phyloP scores from a whole-genome alignment of 768 basidiomycete species.

The Piloderma croceum region DNA sequence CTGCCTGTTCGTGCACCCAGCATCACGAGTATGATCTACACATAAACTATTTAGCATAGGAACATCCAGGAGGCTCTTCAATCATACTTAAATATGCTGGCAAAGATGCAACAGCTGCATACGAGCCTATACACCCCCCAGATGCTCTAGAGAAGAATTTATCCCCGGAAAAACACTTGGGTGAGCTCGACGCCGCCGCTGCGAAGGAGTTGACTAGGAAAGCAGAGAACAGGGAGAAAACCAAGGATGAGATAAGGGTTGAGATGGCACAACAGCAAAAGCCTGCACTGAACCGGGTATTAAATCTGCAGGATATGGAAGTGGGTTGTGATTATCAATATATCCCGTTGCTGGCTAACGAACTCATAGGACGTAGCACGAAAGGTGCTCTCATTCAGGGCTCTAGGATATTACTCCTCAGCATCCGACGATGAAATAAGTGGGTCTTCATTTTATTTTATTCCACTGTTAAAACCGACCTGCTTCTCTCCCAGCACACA shows the following conservation, averaged over 20 bases:
- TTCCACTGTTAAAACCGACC: constrained; percentile 11
- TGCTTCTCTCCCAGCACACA: constrained; percentile 30
- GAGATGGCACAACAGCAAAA: constrained; percentile 34
- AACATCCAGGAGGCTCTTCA: constrained; percentile 51
- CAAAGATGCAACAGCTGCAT: constrained; percentile 46
- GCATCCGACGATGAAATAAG: constrained; percentile 58
- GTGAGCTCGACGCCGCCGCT: constrained; percentile 37
- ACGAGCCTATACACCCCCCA: constrained; percentile 56
- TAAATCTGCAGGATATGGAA: constrained; percentile 58
- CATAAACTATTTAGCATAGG: too few species aligned
- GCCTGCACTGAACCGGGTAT: constrained; percentile 42
- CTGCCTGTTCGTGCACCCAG: too few species aligned
- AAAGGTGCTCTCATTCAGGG: constrained; percentile 45
- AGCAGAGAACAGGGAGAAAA: constrained; percentile 24
- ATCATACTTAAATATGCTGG: constrained; percentile 60
- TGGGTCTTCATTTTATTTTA: constrained; percentile 24
- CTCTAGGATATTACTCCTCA: constrained; percentile 55
- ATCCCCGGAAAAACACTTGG: constrained; percentile 47
- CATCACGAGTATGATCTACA: too few species aligned
- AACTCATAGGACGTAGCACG: constrained; percentile 39
- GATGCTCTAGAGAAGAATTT: constrained; percentile 49
- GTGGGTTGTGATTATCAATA: constrained; percentile 22
- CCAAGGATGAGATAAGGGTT: constrained; percentile 44
- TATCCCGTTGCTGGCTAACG: neutral
- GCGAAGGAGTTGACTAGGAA: constrained; percentile 21